Evolutionary conservation across 1,139 yeast species (phyloP).

Genomic region (Pichia sp.): DNA sequence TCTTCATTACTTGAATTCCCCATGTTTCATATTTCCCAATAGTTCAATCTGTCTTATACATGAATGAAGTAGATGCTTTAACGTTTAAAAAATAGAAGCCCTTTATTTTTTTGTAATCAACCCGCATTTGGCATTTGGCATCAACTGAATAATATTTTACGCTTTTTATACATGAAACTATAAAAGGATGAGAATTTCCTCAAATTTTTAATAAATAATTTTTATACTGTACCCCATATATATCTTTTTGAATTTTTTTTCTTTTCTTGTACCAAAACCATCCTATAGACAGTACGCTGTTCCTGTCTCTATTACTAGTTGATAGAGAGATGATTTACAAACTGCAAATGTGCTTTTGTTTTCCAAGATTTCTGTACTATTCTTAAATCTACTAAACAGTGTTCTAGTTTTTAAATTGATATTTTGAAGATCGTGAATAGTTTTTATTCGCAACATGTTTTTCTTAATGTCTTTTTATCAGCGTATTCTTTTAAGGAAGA

Average conservation of each 20-base stretch:
- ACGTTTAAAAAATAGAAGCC: slow-evolving; percentile 1
- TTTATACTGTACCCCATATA: not conserved
- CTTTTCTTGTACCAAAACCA: slow-evolving; percentile 29
- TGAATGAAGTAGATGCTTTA: not conserved
- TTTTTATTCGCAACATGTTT: slow-evolving; percentile 14
- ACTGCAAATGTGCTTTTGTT: not conserved
- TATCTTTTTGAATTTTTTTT: slow-evolving; percentile 6
- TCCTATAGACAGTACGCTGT: slow-evolving; percentile 32
- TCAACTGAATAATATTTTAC: too few relatives aligned
- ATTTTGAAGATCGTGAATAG: slow-evolving; percentile 11
- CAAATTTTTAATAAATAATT: not conserved
- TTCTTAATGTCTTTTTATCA: not conserved
- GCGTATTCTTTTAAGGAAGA: slow-evolving; percentile 10
- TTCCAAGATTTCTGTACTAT: not conserved
- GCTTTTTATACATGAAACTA: not conserved
- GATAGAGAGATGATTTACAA: slow-evolving; percentile 10
- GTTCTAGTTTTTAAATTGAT: slow-evolving; percentile 8
- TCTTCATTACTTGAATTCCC: not conserved
- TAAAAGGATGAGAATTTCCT: slow-evolving; percentile 5
- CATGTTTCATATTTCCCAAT: not conserved
- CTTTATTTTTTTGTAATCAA: not conserved
- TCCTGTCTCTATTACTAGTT: slow-evolving; percentile 14
- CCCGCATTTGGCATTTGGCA: not conserved
- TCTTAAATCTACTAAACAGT: not conserved
- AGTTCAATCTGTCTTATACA: too few relatives aligned